phyloP scores from a whole-genome alignment of 2,329 filamentous ascomycete species.

The Ophidiomyces ophidiicola region DNA sequence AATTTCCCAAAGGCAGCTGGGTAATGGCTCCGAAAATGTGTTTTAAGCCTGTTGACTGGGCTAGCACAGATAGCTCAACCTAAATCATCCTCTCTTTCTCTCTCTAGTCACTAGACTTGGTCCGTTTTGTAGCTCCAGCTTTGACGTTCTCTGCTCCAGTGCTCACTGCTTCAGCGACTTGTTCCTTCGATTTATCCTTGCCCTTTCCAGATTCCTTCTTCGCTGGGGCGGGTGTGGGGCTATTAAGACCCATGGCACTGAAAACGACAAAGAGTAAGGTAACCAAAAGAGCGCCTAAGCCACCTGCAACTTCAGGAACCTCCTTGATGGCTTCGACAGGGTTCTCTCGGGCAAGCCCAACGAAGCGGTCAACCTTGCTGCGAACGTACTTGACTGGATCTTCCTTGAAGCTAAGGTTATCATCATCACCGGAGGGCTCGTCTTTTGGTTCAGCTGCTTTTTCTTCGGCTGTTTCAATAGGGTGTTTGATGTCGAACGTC shows the following conservation, averaged over 20 bases:
- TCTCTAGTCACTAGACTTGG: slow-evolving; percentile 27
- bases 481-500: slow-evolving; percentile 80
- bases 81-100: neutral
- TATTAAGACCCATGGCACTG: slow-evolving; percentile 51
- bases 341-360: slow-evolving; percentile 69
- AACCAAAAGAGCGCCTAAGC: slow-evolving; percentile 57
- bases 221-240: slow-evolving; percentile 51
- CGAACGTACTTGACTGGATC: slow-evolving; percentile 78
- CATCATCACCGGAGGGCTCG: slow-evolving; percentile 41
- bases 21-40: neutral
- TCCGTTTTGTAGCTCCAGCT: slow-evolving; percentile 52
- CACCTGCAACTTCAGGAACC: slow-evolving; percentile 81
- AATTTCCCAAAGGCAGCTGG: no score
- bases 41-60: no score
- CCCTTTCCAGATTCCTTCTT: slow-evolving; percentile 69
- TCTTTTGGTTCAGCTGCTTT: slow-evolving; percentile 69
- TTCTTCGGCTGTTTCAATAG: slow-evolving; percentile 68
- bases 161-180: slow-evolving; percentile 53
- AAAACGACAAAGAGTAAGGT: slow-evolving; percentile 60
- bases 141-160: slow-evolving; percentile 63
- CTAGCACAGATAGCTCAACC: no score
- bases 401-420: slow-evolving; percentile 67
- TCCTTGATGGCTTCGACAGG: slow-evolving; percentile 75
- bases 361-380: slow-evolving; percentile 88
- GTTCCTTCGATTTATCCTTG: slow-evolving; percentile 48